Evolutionary conservation across 1,139 yeast genomes (phyloP), one percentile per base, ranked within the genome.

Genomic region (Spathaspora sp.): DNA sequence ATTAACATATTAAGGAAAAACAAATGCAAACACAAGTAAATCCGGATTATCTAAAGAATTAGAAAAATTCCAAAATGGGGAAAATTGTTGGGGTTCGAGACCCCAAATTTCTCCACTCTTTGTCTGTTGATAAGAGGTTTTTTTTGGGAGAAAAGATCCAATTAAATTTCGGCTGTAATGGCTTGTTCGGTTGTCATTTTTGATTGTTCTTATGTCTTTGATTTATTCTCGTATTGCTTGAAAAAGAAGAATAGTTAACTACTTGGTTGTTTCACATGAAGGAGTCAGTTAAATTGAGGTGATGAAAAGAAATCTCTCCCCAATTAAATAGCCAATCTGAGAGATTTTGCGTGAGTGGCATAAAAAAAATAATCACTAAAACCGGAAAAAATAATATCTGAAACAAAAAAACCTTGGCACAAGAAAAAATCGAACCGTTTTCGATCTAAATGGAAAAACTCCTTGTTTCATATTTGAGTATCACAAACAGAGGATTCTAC

Each of bases 61-160:
- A 16, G 24, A 17, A 13, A n/a, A 17, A 17, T 34, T 34, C 38
- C 38, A 34, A 16, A 34, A 17, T 17, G 38, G 38, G 38, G 38
- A 34, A 34, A 34, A 17, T 34, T 34, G 38, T 34, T 34, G 38
- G 38, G 38, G 38, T 34, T 34, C 38, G 38, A 34, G 38, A 17
- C 13, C 38, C 5, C 7, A 17, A 7, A 17, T 34, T 24, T 34
- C 38, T 24, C 16, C 38, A 7, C 7, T 4, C 7, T 34, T 34
- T 16, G 4, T 17, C 11, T 34, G 16, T 34, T 34, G 38, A 34
- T 34, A 34, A 34, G 38, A 29, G 17, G 16, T 34, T 34, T 34
- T 34, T 11, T 11, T 26, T 9, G 4, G 5, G 4, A 7, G 23
- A 20, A 20, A 11, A 10, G 38, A 16, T 17, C 38, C 38, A 34